Evolutionary conservation across 306 rosid genomes (phyloP).

Genomic region (Begonia masoniana): DNA sequence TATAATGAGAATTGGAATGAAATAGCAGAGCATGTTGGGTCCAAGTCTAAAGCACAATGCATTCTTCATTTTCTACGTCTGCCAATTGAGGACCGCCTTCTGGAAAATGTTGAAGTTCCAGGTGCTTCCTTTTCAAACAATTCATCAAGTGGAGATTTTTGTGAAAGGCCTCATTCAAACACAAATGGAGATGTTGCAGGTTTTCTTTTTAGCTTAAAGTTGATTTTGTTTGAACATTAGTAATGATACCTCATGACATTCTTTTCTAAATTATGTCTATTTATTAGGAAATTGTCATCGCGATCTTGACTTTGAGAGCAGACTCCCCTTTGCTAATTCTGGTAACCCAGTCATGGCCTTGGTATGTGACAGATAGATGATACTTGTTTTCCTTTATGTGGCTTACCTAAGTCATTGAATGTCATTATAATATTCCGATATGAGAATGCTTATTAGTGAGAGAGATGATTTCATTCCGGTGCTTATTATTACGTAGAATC

Average conservation of each 20-base stretch:
- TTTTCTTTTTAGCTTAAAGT: slow-evolving; percentile 17
- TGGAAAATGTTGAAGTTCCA: slow-evolving; percentile 86
- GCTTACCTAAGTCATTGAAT: no score
- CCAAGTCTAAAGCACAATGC: slow-evolving; percentile 98
- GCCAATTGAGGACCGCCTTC: slow-evolving; percentile 81
- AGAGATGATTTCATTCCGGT: no score
- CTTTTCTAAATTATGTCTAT: slow-evolving; percentile 7
- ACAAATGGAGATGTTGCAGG: slow-evolving; percentile 72
- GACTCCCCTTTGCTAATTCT: slow-evolving; percentile 89
- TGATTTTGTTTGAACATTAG: slow-evolving; percentile 6
- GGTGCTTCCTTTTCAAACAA: slow-evolving; percentile 36
- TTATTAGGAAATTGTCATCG: slow-evolving; percentile 40
- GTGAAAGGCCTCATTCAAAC: slow-evolving; percentile 31
- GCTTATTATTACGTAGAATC: no score
- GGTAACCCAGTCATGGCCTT: slow-evolving; percentile 96
- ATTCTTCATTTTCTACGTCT: slow-evolving; percentile 94
- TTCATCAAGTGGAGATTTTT: slow-evolving; percentile 28
- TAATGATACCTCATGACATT: slow-evolving; percentile 21
- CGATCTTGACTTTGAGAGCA: slow-evolving; percentile 38
- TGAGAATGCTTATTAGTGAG: no score
- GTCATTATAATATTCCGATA: no score
- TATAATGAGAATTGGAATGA: slow-evolving; percentile 93
- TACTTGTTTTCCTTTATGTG: no score
- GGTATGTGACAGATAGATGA: slow-evolving; percentile 27
- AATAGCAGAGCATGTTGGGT: slow-evolving; percentile 83